phyloP scores from a whole-genome alignment of 2,329 filamentous ascomycete genomes.

The Mollisia scopiformis region DNA sequence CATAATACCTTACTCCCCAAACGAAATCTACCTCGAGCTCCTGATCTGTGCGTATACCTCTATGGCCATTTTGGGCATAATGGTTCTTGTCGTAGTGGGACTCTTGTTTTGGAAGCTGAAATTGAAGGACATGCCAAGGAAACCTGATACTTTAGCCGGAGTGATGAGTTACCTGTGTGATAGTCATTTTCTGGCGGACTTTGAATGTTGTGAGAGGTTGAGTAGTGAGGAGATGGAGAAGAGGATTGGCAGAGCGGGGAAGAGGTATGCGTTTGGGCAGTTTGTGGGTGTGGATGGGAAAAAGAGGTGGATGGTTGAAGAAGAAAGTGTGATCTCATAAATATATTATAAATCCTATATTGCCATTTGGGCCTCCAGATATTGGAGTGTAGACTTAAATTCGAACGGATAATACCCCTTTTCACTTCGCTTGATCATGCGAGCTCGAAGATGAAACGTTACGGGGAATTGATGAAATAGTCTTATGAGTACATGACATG shows the following conservation, averaged over 20 bases:
- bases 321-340: too few relatives aligned
- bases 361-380: too few relatives aligned
- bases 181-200: not conserved
- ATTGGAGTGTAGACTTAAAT: too few relatives aligned
- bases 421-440: too few relatives aligned
- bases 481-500: too few relatives aligned
- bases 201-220: not conserved
- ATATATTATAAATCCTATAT: too few relatives aligned
- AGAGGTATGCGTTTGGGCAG: not conserved
- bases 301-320: too few relatives aligned
- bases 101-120: not conserved
- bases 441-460: too few relatives aligned
- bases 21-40: not conserved
- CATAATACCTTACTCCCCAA: not conserved
- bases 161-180: conserved; percentile 1
- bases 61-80: not conserved
- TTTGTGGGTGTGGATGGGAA: not conserved
- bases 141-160: not conserved
- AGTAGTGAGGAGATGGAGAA: not conserved
- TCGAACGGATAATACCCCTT: too few relatives aligned
- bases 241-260: not conserved
- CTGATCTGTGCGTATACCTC: not conserved
- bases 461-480: too few relatives aligned
- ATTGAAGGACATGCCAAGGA: not conserved
- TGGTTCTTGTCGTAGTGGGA: not conserved